Conservation (phyloP, 768 basidiomycete species). For the Megacollybia marginata region DNA sequence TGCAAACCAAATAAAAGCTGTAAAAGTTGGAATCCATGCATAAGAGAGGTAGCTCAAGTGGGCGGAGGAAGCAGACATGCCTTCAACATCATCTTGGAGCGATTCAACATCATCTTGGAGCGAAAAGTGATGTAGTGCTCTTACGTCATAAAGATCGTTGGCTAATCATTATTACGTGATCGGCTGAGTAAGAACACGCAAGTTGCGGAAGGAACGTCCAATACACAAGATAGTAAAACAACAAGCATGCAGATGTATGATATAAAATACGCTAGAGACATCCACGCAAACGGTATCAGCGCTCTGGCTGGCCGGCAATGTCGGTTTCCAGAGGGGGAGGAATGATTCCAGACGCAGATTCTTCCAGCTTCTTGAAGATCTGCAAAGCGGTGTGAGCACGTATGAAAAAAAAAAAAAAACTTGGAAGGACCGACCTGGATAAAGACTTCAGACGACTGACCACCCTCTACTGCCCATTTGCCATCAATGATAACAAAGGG, state of each 20-base stretch:
- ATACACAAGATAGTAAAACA: background rate
- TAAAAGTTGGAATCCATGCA: slow-evolving; percentile 56
- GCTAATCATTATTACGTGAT: too few relatives aligned
- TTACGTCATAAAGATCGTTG: background rate
- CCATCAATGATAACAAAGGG: slow-evolving; percentile 76
- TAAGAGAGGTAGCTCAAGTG: slow-evolving; percentile 20
- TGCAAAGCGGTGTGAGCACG: slow-evolving; percentile 7
- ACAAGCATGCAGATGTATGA: background rate
- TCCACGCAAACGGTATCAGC: too few relatives aligned
- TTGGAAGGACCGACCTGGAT: slow-evolving; percentile 40
- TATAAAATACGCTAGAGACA: background rate
- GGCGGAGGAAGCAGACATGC: too few relatives aligned
- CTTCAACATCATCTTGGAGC: too few relatives aligned
- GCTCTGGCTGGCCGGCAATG: background rate
- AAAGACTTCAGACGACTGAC: slow-evolving; percentile 65
- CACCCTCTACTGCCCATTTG: slow-evolving; percentile 71
- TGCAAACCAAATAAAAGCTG: slow-evolving; percentile 63
- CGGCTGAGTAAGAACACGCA: too few relatives aligned
- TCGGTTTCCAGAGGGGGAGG: slow-evolving; percentile 25
- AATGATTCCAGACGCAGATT: slow-evolving; percentile 15
- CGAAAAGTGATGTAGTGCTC: background rate
- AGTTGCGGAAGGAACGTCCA: background rate
- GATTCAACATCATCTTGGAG: background rate
- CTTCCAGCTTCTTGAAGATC: slow-evolving; percentile 47
- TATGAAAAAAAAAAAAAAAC: too few relatives aligned